Evolutionary conservation across 2,329 filamentous ascomycete species (phyloP).

Genomic region (Leptographium procerum): DNA sequence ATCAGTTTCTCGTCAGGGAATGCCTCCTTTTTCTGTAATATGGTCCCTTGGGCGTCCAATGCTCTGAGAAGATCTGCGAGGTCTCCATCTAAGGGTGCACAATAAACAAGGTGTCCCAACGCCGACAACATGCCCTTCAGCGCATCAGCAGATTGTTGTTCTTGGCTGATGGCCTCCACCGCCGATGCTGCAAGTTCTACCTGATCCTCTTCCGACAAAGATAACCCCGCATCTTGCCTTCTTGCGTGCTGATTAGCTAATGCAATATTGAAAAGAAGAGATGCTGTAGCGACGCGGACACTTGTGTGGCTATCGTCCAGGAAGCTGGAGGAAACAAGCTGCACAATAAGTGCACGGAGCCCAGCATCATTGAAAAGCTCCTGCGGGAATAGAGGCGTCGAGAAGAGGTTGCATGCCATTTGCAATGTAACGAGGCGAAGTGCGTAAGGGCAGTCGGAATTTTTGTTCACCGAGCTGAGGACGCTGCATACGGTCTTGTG

Average conservation of each 20-base stretch:
- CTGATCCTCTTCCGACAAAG: slow-evolving; percentile 56
- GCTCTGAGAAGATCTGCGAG: slow-evolving; percentile 68
- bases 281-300: slow-evolving; percentile 70
- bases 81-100: slow-evolving; percentile 57
- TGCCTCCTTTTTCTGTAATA: slow-evolving; percentile 43
- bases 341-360: slow-evolving; percentile 49
- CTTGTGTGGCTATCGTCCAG: slow-evolving; percentile 65
- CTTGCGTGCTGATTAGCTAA: slow-evolving; percentile 45
- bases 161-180: slow-evolving; percentile 57
- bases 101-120: slow-evolving; percentile 66
- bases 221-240: neutral
- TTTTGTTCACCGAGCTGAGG: slow-evolving; percentile 42
- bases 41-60: slow-evolving; percentile 59
- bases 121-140: slow-evolving; percentile 66
- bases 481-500: slow-evolving; percentile 54
- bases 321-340: slow-evolving; percentile 65
- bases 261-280: slow-evolving; percentile 73
- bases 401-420: slow-evolving; percentile 75
- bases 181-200: slow-evolving; percentile 73
- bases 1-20: slow-evolving; percentile 50
- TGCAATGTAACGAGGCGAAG: slow-evolving; percentile 76
- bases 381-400: slow-evolving; percentile 56
- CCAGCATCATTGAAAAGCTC: slow-evolving; percentile 42
- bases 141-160: slow-evolving; percentile 55
- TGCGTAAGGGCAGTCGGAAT: slow-evolving; percentile 55